Base-by-base conservation (phyloP, 2,329 filamentous ascomycete genomes). In the Fusarium caatingaense region DNA sequence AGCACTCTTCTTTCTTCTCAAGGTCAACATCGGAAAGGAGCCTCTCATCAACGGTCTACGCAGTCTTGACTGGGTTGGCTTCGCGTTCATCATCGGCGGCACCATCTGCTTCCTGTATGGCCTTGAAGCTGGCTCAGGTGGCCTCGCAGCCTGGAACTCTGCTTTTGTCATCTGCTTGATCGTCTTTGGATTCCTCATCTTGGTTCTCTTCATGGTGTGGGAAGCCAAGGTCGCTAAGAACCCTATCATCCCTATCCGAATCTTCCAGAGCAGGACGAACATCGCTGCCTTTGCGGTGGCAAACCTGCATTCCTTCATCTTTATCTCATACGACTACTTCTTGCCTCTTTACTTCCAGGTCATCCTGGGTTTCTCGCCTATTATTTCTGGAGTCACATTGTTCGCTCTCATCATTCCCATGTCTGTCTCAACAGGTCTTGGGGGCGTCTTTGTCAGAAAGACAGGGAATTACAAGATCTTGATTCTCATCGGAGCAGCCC, bases 71-170 rank as follows among this genome's bases (percentile, higher is more conserved):
- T 89, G 87, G 87, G 66, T 83, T 0, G 86, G 86, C 32, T 85
- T 83, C 59, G 20, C 83, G 2, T 78, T 86, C 28, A 88, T 96
- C 77, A 86, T 94, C 18, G 92, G 91, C 42, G 93, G 91, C n/a
- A 94, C 92, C 0, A 84, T 97, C 16, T 95, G 97, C 92, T 85
- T 97, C 66, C 88, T 97, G 2, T 89, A 97, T 45, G 94, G 93
- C 1, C 87, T 97, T 6, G 91, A 97, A 76, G 93, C 94, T 63
- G 94, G 93, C 45, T 72, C 72, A 11, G 93, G 93, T 47, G 87
- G 93, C 30, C 84, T 85, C 20, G 88, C 87, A 58, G 89, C 93
- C 2, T 97, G 93, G 93, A 80, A 80, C 51, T 94, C 91, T 0
- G 84, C 91, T 2, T 89, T 87, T 2, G 91, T 95, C 23, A 85